phyloP scores from a whole-genome alignment of 805 yeast species.

The Metschnikowia drakensbergensis region DNA sequence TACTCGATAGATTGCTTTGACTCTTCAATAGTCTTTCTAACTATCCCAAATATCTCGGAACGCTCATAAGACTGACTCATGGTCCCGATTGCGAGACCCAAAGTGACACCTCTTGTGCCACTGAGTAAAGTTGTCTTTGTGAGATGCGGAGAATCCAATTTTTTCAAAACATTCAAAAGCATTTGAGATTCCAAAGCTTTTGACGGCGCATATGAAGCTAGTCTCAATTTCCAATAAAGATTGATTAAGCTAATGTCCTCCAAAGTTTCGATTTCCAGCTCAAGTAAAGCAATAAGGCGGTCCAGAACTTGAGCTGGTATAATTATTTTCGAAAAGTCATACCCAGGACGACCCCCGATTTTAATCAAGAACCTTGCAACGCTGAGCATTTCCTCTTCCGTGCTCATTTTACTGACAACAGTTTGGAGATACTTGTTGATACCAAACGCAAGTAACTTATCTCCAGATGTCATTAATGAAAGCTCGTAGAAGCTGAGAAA shows the following conservation, averaged over 20 bases:
- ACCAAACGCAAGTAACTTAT: conserved; percentile 46
- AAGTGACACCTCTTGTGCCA: not conserved
- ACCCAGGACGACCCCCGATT: not conserved
- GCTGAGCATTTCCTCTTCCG: conserved; percentile 6
- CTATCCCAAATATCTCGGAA: not conserved
- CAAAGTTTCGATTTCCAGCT: not conserved
- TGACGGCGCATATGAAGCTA: not conserved
- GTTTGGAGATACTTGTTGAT: conserved; percentile 43
- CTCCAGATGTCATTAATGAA: conserved; percentile 38
- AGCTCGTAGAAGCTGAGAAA: conserved; percentile 49
- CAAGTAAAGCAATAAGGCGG: not conserved
- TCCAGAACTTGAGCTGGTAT: not conserved
- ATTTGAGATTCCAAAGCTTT: not conserved
- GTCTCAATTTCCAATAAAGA: conserved; percentile 2
- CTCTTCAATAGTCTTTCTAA: not conserved
- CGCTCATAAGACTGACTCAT: not conserved
- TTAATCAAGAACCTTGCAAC: conserved; percentile 1
- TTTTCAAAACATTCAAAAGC: not conserved
- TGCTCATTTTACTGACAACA: conserved; percentile 36
- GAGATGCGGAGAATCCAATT: not conserved
- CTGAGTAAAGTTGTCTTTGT: not conserved
- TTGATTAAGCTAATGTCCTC: not conserved
- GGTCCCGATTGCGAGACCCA: not conserved
- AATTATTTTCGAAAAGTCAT: not conserved
- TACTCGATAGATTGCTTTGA: conserved; percentile 1